These are phyloP conservation scores for Sicyos baderoa DNA, from an alignment of 306 rosid species.

Conservation along the genomic window DNA sequence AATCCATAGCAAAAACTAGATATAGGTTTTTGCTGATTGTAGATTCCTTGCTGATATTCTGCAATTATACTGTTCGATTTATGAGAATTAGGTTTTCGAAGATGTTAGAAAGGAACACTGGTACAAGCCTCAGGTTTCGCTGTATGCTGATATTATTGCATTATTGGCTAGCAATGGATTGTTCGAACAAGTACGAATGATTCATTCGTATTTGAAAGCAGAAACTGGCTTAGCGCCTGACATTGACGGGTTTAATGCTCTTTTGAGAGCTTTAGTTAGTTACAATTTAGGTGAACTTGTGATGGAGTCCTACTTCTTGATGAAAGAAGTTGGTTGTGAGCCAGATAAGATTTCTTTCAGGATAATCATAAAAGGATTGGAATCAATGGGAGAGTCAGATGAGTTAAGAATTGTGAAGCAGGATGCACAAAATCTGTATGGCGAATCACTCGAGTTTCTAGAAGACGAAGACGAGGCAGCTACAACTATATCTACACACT, in stretches of 20 bases:
- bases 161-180: constrained; percentile 35
- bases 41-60: neutral
- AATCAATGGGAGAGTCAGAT: constrained; percentile 29
- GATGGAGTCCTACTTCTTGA: constrained; percentile 34
- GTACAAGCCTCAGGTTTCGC: constrained; percentile 37
- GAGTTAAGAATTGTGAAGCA: constrained; percentile 25
- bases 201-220: constrained; percentile 29
- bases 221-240: constrained; percentile 30
- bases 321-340: constrained; percentile 39
- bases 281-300: constrained; percentile 24
- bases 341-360: constrained; percentile 37
- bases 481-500: neutral
- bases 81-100: constrained; percentile 31
- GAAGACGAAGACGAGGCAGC: constrained; percentile 30
- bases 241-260: constrained; percentile 36
- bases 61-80: neutral
- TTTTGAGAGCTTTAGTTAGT: constrained; percentile 25
- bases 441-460: constrained; percentile 37
- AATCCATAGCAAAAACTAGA: neutral
- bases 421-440: constrained; percentile 34
- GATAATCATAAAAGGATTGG: constrained; percentile 32
- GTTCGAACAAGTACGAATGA: constrained; percentile 26
- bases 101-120: constrained; percentile 37
- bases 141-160: constrained; percentile 35
- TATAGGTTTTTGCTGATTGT: neutral